A percentile compares a stretch with the other conserved stretches of the same genome.
Evolutionary conservation across 345 rosid species (phyloP).

Genomic region (Dipteronia dyeriana): DNA sequence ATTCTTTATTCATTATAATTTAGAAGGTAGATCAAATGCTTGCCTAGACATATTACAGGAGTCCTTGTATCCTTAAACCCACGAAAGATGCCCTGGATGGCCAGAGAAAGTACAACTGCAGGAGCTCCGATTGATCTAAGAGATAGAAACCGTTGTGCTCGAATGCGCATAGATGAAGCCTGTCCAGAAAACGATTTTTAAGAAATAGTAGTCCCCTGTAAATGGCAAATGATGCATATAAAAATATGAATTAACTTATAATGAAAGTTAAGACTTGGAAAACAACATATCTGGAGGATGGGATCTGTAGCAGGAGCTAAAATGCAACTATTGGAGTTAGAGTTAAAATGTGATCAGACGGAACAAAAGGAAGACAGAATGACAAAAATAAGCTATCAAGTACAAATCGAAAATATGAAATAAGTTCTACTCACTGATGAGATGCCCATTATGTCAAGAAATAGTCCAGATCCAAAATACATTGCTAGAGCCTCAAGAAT

Average conservation of each 20-base stretch:
- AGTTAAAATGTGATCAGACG: not conserved
- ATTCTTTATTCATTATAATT: not conserved
- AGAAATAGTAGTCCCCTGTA: constrained; percentile 15
- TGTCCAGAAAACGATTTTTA: constrained; percentile 24
- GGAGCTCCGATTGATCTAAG: constrained; percentile 45
- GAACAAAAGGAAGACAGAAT: not conserved
- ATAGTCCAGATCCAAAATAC: constrained; percentile 37
- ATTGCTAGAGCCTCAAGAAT: constrained; percentile 34
- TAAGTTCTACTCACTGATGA: constrained; percentile 29
- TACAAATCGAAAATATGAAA: not conserved
- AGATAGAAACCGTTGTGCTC: constrained; percentile 32
- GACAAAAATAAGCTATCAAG: not conserved
- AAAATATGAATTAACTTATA: constrained; percentile 2
- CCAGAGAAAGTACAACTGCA: constrained; percentile 37
- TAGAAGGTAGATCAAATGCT: constrained; percentile 10
- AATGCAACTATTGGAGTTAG: not conserved
- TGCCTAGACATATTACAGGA: constrained; percentile 39
- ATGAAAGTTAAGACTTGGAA: not conserved
- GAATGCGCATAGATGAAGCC: constrained; percentile 40
- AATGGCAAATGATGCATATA: constrained; percentile 6
- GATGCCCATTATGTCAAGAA: constrained; percentile 36
- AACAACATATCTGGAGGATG: constrained; percentile 1
- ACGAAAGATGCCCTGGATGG: constrained; percentile 42
- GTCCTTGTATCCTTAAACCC: constrained; percentile 45
- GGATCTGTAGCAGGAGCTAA: constrained; percentile 6